Evolutionary conservation across 805 yeast genomes (phyloP), one percentile per base, ranked within the genome.

Genomic region (Saturnispora zaruensis): DNA sequence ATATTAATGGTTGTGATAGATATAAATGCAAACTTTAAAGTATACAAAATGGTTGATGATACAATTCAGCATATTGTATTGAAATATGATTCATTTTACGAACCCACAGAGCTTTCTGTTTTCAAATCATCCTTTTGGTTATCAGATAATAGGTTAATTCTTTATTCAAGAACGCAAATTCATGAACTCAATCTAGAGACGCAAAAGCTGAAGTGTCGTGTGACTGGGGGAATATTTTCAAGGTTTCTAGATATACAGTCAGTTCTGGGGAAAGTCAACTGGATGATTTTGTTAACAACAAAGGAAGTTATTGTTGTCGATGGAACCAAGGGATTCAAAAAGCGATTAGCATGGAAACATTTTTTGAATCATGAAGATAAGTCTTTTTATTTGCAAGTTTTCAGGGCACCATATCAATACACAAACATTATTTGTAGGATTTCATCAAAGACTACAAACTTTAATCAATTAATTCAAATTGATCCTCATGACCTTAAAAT

Each of bases 261-360:
- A 11, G 48, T 51, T 11, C 40, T 45, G 4, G 59, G 59, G 37
- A 55, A 66, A 3, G 16, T 24, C 7, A 20, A 23, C 4, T 68
- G 72, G 51, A 66, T 74, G 3, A 72, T 84, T 38, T 57, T 85
- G 5, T 65, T 88, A 25, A 86, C 95, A 0, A 74, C 88, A 0
- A 77, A 74, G 50, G 90, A 85, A 57, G 46, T 89, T 6, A 73
- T 79, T 0, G 67, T 89, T 72, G 56, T 82, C 18, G 68, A 68
- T 11, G 44, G 56, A 2, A 60, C 61, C 16, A 48, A 55, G 14
- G 64, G 66, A 11, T 59, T 78, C n/a, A 65, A 65, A 28, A 71
- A 84, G 51, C 52, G 77, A 2, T 58, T 87, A 1, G 76, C 90
- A 0, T 85, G 95, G 90, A 83, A 81, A 53, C 96, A 88, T 63